Evolutionary conservation across 768 basidiomycete genomes (phyloP), one percentile per base, ranked within the genome.

Genomic region (Rhizopogon rudus): DNA sequence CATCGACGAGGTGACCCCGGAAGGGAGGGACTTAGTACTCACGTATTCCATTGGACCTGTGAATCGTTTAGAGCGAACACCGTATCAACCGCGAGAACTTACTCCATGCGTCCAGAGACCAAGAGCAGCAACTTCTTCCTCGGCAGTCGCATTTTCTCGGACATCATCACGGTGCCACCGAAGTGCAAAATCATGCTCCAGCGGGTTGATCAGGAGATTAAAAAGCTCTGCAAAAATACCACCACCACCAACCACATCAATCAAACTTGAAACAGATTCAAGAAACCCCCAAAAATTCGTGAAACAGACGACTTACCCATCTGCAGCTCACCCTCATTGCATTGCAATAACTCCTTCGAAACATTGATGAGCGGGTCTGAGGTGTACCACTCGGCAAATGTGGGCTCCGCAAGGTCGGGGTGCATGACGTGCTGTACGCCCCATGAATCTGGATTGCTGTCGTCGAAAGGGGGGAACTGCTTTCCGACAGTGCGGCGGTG

Each of bases 391-490:
- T 71, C 71, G 29, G 78, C 78, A 55, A 91, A 91, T 16, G 63
- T 73, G 0, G 78, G 73, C 61, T 88, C 84, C 0, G 67, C 73
- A 0, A 91, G 75, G 33, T 77, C 82, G 1, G 88, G 89, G 62
- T 91, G 88, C 90, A 92, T 91, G 44, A 87, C 67, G 58, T 91
- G 87, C 60, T 91, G 89, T 2, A 90, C 82, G 2, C 89, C 90
- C 88, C 89, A 91, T 0, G 84, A 81, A 67, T 91, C 89, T 2
- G 81, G 78, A 51, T 81, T 68, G 40, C 61, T 73, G 33, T 78
- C 68, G 51, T 77, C 83, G 60, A 77, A 91, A 0, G 88, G 89
- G 3, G 89, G 88, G 57, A 91, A 91, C 65, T 89, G 87, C 57
- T 84, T 86, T 1, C 90, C 89, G 16, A 91, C 86, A 0, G 82